phyloP scores from a whole-genome alignment of 805 yeast genomes.

The Lachancea meyersii region DNA sequence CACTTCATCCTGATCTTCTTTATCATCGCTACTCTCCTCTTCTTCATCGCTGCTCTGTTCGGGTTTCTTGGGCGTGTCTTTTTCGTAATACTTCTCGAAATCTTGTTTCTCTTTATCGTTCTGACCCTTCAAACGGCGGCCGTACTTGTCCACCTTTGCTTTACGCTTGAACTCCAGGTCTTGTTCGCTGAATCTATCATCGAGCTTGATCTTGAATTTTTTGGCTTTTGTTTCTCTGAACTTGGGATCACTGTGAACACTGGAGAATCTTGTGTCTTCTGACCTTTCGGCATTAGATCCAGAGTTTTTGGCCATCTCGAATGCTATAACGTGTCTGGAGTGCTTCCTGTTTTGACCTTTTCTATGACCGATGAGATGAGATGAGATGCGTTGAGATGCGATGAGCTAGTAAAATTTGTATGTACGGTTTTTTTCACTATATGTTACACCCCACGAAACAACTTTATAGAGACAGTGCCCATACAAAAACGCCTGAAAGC shows the following conservation, averaged over 20 bases:
- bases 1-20: conserved; percentile 7
- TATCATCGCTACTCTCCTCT: conserved; percentile 12
- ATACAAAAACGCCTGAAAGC: too few relatives aligned
- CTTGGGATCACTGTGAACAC: conserved; percentile 81
- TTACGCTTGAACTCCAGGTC: conserved; percentile 52
- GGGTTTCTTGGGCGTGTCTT: conserved; percentile 28
- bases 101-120: conserved; percentile 40
- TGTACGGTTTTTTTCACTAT: not conserved
- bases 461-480: too few relatives aligned
- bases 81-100: conserved; percentile 61
- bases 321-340: not conserved
- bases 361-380: not conserved
- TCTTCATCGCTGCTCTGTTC: conserved; percentile 15
- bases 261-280: conserved; percentile 68
- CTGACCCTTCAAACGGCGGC: conserved; percentile 53
- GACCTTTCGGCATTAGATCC: conserved; percentile 35
- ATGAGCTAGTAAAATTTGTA: conserved; percentile 20
- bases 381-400: conserved; percentile 17
- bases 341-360: too few relatives aligned
- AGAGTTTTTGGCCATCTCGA: conserved; percentile 16
- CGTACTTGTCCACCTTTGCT: conserved; percentile 77
- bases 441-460: not conserved
- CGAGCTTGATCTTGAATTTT: conserved; percentile 69
- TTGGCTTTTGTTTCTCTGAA: conserved; percentile 69
- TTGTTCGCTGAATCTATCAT: conserved; percentile 71